phyloP scores from a whole-genome alignment of 2,329 filamentous ascomycete species.

The Coccinonectria pachysandricola region DNA sequence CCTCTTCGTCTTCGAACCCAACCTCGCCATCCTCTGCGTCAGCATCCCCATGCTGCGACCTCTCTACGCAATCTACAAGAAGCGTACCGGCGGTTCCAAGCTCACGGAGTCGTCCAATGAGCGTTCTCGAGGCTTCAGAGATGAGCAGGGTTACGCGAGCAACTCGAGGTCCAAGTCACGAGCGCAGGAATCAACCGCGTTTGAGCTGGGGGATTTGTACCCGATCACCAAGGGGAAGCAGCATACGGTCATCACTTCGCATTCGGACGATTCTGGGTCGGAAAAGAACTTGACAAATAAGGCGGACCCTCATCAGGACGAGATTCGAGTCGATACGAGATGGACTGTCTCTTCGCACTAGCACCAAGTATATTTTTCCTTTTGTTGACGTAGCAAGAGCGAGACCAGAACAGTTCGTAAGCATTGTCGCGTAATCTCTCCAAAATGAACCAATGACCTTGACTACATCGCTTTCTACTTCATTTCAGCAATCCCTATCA shows the following conservation, averaged over 20 bases:
- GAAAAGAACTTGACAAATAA: conserved; percentile 15
- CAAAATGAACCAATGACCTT: no score
- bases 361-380: no score
- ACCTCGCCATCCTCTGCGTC: conserved; percentile 30
- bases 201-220: conserved; percentile 17
- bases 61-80: conserved; percentile 23
- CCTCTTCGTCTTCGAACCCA: conserved; percentile 30
- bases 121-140: conserved; percentile 9
- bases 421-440: no score
- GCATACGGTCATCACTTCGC: conserved; percentile 5
- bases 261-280: conserved; percentile 13
- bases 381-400: no score
- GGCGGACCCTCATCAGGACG: conserved; percentile 3
- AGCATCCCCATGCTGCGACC: conserved; percentile 32
- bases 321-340: conserved; percentile 14
- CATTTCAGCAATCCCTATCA: no score
- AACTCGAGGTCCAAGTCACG: conserved; percentile 1
- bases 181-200: conserved; percentile 8
- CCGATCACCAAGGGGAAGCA: conserved; percentile 7
- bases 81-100: conserved; percentile 21
- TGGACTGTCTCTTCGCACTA: conserved; percentile 18
- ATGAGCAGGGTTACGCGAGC: conserved; percentile 7
- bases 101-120: conserved; percentile 18
- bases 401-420: no score
- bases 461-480: no score